Evolutionary conservation across 305 asterid genomes (phyloP).

Genomic region (Solanum aculeatissimum): DNA sequence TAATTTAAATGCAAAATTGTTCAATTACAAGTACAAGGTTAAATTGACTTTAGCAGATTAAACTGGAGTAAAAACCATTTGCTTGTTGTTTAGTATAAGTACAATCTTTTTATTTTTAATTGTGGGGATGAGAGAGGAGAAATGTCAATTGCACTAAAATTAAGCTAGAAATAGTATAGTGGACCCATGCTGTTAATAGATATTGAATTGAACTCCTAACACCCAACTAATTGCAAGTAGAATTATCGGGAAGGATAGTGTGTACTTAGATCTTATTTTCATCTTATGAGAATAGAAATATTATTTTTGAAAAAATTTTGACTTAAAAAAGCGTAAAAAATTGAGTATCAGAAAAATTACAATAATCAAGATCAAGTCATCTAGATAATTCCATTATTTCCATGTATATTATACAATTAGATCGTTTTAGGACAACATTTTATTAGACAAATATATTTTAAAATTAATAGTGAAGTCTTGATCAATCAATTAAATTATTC

Average conservation of each 20-base stretch:
- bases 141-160: neutral
- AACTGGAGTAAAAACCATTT: neutral
- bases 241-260: too few relatives aligned
- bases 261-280: rapidly evolving
- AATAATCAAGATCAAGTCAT: neutral
- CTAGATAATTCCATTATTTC: neutral
- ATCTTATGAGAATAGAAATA: neutral
- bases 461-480: too few relatives aligned
- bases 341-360: neutral
- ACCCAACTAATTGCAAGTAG: neutral
- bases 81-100: neutral
- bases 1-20: neutral
- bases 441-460: too few relatives aligned
- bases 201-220: constrained; percentile 8
- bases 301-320: neutral
- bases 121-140: neutral
- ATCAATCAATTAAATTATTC: too few relatives aligned
- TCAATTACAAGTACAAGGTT: neutral
- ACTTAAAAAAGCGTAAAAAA: neutral
- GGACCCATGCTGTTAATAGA: constrained; percentile 22
- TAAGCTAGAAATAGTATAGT: neutral
- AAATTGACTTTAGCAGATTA: neutral
- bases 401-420: neutral
- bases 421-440: neutral
- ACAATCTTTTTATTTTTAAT: neutral